Conservation (phyloP, 139 green algal genomes). For the Diplosphaera chodatii region DNA sequence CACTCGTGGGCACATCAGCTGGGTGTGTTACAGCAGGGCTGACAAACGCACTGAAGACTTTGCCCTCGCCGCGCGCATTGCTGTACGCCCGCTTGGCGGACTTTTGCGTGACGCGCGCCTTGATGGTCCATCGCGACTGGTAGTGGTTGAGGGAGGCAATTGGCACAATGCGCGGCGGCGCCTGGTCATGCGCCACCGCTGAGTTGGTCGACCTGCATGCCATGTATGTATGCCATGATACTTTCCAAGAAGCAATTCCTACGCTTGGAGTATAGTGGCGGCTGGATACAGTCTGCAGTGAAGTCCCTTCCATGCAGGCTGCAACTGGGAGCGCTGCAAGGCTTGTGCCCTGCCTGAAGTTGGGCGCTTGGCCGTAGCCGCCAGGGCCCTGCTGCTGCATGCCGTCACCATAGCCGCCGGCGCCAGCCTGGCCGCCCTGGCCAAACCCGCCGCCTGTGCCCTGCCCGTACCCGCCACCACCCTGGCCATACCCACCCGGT, state of each 20-base stretch:
- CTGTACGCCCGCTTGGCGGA: slow-evolving; percentile 55
- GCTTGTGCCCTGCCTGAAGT: background rate
- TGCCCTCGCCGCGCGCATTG: background rate
- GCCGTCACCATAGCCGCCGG: background rate
- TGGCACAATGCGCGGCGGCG: slow-evolving; percentile 60
- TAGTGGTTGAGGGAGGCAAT: slow-evolving; percentile 92
- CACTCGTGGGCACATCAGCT: too few relatives aligned
- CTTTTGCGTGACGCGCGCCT: slow-evolving; percentile 76
- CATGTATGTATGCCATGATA: too few relatives aligned
- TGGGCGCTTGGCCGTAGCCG: slow-evolving; percentile 2
- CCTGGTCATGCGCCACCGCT: slow-evolving; percentile 44
- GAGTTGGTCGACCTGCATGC: background rate
- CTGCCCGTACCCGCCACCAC: background rate
- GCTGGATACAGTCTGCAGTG: too few relatives aligned
- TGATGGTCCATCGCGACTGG: slow-evolving; percentile 91
- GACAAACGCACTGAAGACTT: background rate
- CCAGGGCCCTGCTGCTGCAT: background rate
- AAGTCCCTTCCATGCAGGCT: too few relatives aligned
- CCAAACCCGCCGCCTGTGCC: too few relatives aligned
- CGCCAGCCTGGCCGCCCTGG: background rate
- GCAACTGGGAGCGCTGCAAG: too few relatives aligned
- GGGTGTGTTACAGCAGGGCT: too few relatives aligned
- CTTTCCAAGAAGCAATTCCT: too few relatives aligned
- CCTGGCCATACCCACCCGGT: background rate
- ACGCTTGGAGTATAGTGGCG: too few relatives aligned